Conservation (phyloP, 1,284 basidiomycete species). For the Sanghuangporus sanghuang region DNA sequence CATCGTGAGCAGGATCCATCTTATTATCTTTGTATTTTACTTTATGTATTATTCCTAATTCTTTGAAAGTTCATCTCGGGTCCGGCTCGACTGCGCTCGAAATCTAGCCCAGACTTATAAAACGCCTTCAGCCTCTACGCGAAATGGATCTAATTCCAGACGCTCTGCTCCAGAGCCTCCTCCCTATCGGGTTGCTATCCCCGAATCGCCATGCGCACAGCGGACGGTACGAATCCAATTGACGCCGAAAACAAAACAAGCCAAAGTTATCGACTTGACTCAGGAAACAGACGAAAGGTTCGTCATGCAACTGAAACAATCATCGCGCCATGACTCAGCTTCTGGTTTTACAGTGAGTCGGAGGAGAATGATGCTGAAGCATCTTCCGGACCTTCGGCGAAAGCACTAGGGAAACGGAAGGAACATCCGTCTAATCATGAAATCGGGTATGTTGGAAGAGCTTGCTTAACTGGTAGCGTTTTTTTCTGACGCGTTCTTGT, state of each 20-base stretch:
- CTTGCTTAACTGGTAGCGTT: background rate
- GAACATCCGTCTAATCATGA: background rate
- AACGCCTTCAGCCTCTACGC: background rate
- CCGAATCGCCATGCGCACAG: background rate
- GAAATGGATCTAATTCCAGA: background rate
- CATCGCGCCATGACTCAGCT: background rate
- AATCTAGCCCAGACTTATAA: background rate
- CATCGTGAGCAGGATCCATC: background rate
- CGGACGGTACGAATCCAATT: background rate
- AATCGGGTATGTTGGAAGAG: background rate
- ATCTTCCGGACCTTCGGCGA: background rate
- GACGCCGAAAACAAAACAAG: background rate
- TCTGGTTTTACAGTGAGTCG: background rate
- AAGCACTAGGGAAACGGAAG: background rate
- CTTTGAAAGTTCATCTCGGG: background rate
- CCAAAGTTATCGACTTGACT: background rate
- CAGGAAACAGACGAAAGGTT: background rate
- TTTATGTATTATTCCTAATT: background rate
- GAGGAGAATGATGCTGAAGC: background rate
- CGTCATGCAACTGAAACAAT: background rate
- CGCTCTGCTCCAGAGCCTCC: background rate
- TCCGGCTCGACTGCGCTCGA: background rate
- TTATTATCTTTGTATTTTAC: background rate
- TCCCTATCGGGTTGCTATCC: background rate
- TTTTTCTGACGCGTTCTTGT: background rate